Conservation (phyloP, 2,329 filamentous ascomycete genomes). For the Pseudophaeomoniella oleicola region DNA sequence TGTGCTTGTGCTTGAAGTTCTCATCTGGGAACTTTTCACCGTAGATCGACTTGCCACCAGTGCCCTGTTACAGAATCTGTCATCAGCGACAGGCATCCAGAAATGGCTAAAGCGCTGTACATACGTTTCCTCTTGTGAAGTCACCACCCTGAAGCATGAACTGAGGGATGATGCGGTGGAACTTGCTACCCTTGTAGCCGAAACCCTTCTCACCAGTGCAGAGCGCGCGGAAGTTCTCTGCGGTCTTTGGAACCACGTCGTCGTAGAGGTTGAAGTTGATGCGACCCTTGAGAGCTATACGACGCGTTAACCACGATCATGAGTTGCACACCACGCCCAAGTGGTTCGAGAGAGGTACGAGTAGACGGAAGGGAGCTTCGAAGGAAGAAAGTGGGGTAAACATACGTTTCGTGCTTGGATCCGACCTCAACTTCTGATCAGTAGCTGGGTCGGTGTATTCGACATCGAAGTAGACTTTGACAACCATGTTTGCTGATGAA, state of each 20-base stretch:
- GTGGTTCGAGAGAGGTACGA: conserved; percentile 6
- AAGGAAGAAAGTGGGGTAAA: conserved; percentile 4
- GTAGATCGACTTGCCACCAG: conserved; percentile 80
- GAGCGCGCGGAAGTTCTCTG: conserved; percentile 70
- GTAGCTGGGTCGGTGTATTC: conserved; percentile 44
- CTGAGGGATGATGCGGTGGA: conserved; percentile 84
- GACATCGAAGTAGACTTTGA: conserved; percentile 65
- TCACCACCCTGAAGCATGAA: conserved; percentile 97
- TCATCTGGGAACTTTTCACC: conserved; percentile 88
- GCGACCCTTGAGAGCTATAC: conserved; percentile 55
- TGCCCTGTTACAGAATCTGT: conserved; percentile 30
- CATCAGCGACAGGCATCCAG: conserved; percentile 6
- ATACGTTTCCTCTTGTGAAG: conserved; percentile 83
- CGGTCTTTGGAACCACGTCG: conserved; percentile 75
- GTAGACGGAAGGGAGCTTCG: conserved; percentile 8
- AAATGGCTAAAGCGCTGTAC: conserved; percentile 18
- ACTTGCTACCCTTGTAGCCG: conserved; percentile 68
- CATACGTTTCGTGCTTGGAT: conserved; percentile 11
- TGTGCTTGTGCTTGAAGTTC: conserved; percentile 72
- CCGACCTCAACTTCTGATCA: conserved; percentile 44
- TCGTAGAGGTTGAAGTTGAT: conserved; percentile 86
- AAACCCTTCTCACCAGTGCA: conserved; percentile 70
- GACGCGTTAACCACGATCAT: conserved; percentile 5
- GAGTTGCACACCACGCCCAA: too few relatives aligned
- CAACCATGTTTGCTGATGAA: conserved; percentile 59